Evolutionary conservation across 106 monocot species (phyloP).

Genomic region (Dendrobium chrysotoxum): DNA sequence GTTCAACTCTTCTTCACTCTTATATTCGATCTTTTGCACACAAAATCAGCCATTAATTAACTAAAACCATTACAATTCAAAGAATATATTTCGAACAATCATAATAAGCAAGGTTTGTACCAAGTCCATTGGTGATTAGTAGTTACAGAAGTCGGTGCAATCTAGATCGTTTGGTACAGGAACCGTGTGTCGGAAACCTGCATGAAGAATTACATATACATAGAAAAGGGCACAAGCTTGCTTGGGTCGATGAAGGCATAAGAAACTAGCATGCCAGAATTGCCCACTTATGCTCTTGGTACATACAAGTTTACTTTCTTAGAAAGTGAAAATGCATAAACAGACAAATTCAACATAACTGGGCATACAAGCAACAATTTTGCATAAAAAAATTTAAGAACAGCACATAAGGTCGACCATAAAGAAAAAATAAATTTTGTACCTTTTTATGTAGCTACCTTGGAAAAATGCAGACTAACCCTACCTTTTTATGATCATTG

Average conservation of each 20-base stretch:
- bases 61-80: neutral
- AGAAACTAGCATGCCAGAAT: neutral
- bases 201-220: neutral
- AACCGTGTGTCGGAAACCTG: neutral
- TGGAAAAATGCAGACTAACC: conserved; percentile 2
- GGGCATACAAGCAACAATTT: neutral
- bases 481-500: conserved; percentile 72
- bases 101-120: neutral
- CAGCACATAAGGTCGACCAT: neutral
- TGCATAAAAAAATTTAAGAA: neutral
- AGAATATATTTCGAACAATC: neutral
- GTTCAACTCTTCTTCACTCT: too few species aligned
- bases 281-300: neutral
- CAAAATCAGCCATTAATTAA: neutral
- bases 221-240: neutral
- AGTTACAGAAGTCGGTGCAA: neutral
- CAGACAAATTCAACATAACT: neutral
- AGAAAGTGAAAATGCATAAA: neutral
- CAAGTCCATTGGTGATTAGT: neutral
- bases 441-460: neutral
- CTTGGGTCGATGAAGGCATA: neutral
- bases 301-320: neutral
- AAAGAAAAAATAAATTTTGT: neutral
- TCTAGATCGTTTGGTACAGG: neutral
- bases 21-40: neutral